Conservation (phyloP, 345 rosid species). For the Lepidium aucheri region DNA sequence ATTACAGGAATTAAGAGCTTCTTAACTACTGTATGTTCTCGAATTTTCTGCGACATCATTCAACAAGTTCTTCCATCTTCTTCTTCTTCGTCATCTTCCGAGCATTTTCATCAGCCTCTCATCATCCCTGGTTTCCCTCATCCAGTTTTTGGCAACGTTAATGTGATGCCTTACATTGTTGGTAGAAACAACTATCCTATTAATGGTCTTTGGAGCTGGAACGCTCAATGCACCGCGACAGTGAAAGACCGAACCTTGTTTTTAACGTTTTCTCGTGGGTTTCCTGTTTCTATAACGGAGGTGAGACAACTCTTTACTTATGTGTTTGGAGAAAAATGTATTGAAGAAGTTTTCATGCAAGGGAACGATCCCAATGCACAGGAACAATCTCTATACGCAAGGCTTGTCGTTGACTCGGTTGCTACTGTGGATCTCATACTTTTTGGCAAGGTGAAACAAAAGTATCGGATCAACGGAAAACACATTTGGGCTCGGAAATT, state of each 20-base stretch:
- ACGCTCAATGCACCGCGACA: neutral
- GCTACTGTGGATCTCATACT: conserved; percentile 11
- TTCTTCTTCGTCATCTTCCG: neutral
- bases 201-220: conserved; percentile 30
- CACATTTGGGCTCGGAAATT: conserved; percentile 33
- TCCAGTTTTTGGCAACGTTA: conserved; percentile 27
- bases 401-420: conserved; percentile 7
- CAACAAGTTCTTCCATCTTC: neutral
- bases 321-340: conserved; percentile 11
- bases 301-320: conserved; percentile 23
- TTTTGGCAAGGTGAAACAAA: neutral
- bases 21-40: conserved; percentile 24
- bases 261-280: conserved; percentile 38
- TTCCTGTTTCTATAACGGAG: conserved; percentile 28
- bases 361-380: neutral
- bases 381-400: conserved; percentile 9
- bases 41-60: conserved; percentile 29
- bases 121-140: conserved; percentile 33
- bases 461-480: conserved; percentile 2
- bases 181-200: neutral
- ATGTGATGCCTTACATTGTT: neutral
- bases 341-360: conserved; percentile 1
- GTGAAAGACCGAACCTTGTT: conserved; percentile 33
- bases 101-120: neutral
- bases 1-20: conserved; percentile 26